Evolutionary conservation across 306 rosid species (phyloP).

Genomic region (Arachis hypogaea): DNA sequence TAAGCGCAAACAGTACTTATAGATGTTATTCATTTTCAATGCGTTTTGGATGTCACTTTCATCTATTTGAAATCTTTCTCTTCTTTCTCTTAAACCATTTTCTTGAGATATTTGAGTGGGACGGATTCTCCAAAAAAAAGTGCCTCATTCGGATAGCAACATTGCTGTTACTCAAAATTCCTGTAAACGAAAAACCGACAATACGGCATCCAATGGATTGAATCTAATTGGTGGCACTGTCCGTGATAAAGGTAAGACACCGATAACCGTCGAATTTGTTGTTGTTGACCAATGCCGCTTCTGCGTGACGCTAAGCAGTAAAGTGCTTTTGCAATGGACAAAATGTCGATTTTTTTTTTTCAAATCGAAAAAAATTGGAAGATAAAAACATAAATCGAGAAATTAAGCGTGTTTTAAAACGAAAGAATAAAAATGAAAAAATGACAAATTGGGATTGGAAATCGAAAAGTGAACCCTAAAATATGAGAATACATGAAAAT

Average conservation of each 20-base stretch:
- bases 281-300: constrained; percentile 36
- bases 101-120: too few relatives aligned
- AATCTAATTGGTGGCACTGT: constrained; percentile 36
- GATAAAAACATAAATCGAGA: constrained; percentile 25
- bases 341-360: constrained; percentile 61
- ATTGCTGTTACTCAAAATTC: constrained; percentile 26
- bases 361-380: constrained; percentile 7
- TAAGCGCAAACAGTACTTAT: too few relatives aligned
- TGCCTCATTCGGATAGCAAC: constrained; percentile 50
- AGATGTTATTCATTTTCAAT: too few relatives aligned
- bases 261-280: constrained; percentile 44
- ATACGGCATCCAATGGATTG: constrained; percentile 35
- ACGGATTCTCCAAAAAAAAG: constrained; percentile 65
- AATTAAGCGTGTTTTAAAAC: not conserved
- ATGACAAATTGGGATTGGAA: not conserved
- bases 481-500: not conserved
- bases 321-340: constrained; percentile 60
- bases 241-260: constrained; percentile 43
- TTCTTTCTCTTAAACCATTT: too few relatives aligned
- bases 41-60: too few relatives aligned
- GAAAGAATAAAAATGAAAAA: not conserved
- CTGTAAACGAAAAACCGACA: constrained; percentile 1
- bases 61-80: too few relatives aligned
- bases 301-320: constrained; percentile 52
- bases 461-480: constrained; percentile 24